phyloP scores from a whole-genome alignment of 2,329 filamentous ascomycete species.

The Aspergillus amoenus region DNA sequence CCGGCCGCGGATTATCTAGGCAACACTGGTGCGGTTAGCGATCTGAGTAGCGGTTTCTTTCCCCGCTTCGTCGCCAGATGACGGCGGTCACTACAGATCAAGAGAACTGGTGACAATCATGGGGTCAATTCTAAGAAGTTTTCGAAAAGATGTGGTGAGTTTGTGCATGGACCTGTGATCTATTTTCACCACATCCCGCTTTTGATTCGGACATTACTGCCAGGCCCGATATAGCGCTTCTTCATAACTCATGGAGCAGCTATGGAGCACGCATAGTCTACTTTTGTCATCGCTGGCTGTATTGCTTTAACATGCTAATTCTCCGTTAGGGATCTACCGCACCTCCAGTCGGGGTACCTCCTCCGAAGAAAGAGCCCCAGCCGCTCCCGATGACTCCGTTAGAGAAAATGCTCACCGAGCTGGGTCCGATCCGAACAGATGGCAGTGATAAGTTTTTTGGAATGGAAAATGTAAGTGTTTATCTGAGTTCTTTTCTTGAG shows the following conservation, averaged over 20 bases:
- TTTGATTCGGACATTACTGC: neutral
- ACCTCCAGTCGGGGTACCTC: slow-evolving; percentile 46
- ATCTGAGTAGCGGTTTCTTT: slow-evolving; percentile 21
- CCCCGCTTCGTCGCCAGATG: slow-evolving; percentile 26
- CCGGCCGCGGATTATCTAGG: slow-evolving; percentile 12
- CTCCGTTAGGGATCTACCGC: slow-evolving; percentile 46
- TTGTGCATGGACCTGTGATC: slow-evolving; percentile 12
- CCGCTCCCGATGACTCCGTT: slow-evolving; percentile 58
- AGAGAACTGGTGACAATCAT: slow-evolving; percentile 32
- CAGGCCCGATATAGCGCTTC: neutral
- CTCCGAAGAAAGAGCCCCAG: slow-evolving; percentile 61
- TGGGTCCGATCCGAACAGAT: slow-evolving; percentile 77
- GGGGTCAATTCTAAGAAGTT: slow-evolving; percentile 42
- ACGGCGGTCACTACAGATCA: slow-evolving; percentile 24
- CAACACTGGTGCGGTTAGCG: slow-evolving; percentile 16
- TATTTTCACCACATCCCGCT: slow-evolving; percentile 5
- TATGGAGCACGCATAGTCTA: neutral
- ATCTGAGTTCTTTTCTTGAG: neutral
- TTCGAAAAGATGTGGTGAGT: slow-evolving; percentile 40
- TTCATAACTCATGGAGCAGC: neutral
- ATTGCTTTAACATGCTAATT: slow-evolving; percentile 18
- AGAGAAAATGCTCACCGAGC: slow-evolving; percentile 76
- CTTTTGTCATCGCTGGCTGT: neutral
- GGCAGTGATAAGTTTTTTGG: slow-evolving; percentile 98
- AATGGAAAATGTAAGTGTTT: slow-evolving; percentile 82